These are phyloP conservation scores for Lenwebbia sp. DNA, from an alignment of 345 rosid species.

Conservation along the genomic window DNA sequence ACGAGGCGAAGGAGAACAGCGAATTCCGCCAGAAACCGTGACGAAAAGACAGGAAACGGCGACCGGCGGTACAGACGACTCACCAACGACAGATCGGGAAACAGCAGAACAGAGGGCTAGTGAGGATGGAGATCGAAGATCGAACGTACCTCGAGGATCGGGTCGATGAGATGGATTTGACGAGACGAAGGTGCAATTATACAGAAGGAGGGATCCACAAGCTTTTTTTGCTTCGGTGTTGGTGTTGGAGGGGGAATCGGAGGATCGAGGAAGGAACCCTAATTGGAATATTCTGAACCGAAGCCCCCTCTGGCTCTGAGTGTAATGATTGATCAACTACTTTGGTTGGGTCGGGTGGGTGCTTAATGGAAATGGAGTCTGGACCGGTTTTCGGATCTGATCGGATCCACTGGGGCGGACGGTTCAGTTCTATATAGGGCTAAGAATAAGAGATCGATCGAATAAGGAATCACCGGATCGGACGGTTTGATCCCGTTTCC, in stretches of 20 bases:
- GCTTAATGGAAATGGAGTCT: background rate
- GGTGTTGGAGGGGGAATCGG: background rate
- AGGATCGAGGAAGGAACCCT: background rate
- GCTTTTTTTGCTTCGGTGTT: background rate
- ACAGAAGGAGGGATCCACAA: background rate
- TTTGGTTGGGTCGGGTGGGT: background rate
- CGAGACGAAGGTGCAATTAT: background rate
- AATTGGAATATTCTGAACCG: background rate
- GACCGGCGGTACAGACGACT: background rate
- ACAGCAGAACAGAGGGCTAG: background rate
- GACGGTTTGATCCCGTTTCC: no score
- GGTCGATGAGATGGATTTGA: background rate
- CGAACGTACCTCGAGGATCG: background rate
- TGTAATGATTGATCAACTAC: background rate
- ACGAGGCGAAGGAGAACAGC: background rate
- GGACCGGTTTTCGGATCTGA: background rate
- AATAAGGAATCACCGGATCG: no score
- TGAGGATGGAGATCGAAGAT: background rate
- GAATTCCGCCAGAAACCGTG: background rate
- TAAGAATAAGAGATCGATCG: no score
- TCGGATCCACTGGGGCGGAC: background rate
- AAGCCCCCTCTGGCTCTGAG: background rate
- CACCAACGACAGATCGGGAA: background rate
- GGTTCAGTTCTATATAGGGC: background rate
- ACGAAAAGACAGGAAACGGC: background rate